phyloP scores from a whole-genome alignment of 306 rosid genomes.

The Lupinus albus region DNA sequence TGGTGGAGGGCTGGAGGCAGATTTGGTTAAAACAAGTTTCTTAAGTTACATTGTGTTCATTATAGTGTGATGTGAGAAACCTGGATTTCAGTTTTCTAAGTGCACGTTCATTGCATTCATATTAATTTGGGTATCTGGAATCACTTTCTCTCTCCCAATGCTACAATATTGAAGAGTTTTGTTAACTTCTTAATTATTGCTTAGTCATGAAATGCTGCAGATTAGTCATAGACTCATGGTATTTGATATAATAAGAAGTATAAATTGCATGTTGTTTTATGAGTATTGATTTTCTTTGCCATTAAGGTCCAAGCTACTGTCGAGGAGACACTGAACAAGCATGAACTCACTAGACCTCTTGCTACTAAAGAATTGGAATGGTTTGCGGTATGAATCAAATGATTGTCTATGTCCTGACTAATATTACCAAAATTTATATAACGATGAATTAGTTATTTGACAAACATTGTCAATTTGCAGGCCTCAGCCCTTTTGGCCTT shows the following conservation, averaged over 20 bases:
- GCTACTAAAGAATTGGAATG: conserved; percentile 91
- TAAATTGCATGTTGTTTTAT: neutral
- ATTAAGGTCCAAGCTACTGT: conserved; percentile 78
- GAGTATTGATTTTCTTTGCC: conserved; percentile 37
- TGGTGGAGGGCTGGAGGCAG: conserved; percentile 3
- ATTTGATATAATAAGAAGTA: neutral
- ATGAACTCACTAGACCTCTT: conserved; percentile 79
- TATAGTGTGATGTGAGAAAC: neutral
- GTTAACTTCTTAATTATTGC: conserved; percentile 9
- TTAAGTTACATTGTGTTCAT: conserved; percentile 1
- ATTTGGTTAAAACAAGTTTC: conserved; percentile 23
- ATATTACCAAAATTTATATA: neutral
- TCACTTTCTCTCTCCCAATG: neutral
- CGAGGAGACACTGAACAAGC: conserved; percentile 63
- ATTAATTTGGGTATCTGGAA: neutral
- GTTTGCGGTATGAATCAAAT: conserved; percentile 77
- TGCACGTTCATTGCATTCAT: conserved; percentile 4
- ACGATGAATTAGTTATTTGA: conserved; percentile 28
- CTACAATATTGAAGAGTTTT: neutral
- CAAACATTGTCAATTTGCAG: conserved; percentile 58
- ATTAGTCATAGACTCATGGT: neutral
- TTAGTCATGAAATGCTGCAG: conserved; percentile 22
- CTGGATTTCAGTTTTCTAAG: conserved; percentile 8
- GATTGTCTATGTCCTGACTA: conserved; percentile 30
- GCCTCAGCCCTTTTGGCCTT: conserved; percentile 91